Base-by-base conservation (phyloP, 345 rosid genomes). In the Bretschneidera sinensis region DNA sequence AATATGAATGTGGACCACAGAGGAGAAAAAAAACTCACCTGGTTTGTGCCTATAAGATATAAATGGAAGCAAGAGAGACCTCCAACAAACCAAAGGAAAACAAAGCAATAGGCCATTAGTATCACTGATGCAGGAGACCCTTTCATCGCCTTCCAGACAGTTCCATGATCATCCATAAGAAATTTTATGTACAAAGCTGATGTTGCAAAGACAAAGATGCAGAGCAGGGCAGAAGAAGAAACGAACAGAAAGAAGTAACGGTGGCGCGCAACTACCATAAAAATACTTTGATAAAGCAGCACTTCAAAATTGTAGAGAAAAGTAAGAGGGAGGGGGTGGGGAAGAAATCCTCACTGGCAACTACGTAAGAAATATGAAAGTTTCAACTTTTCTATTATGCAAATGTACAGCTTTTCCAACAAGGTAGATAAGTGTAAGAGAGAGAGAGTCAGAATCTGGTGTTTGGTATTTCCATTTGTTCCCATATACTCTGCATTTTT, bases 31-130 rank as follows among this genome's bases (percentile, higher is more conserved):
- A 43, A 60, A 61, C 76, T 65, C 48, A 79, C 87, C 80, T 79
- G 82, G 69, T 82, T 82, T 68, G 73, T 79, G 68, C 75, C 28
- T 23, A 82, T 79, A 45, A 83, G 84, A 73, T 77, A 83, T 0
- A 83, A 56, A 57, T 83, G 87, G 70, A 83, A 73, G 67, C 75
- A 77, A 31, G 87, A 66, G 60, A 83, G 87, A 6, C 87, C 82
- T 24, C 87, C 87, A 16, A 77, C 79, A 49, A 83, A 79, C 84
- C 81, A 83, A 4, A 79, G 74, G 70, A 79, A 79, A 61, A 83
- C 58, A 73, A 83, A 79, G 71, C 82, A 68, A 48, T 83, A 83
- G 17, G 54, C 77, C 59, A 83, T 73, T 50, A 83, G 66, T 31
- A 77, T 70, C 28, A 77, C 63, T 10, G 87, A 77, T 23, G 74